Percentiles rank a stretch among this genome's conserved stretches.
These are phyloP conservation scores for Debaryomycetaceae sp. DNA, from an alignment of 1,139 yeast species.

Conservation along the genomic window DNA sequence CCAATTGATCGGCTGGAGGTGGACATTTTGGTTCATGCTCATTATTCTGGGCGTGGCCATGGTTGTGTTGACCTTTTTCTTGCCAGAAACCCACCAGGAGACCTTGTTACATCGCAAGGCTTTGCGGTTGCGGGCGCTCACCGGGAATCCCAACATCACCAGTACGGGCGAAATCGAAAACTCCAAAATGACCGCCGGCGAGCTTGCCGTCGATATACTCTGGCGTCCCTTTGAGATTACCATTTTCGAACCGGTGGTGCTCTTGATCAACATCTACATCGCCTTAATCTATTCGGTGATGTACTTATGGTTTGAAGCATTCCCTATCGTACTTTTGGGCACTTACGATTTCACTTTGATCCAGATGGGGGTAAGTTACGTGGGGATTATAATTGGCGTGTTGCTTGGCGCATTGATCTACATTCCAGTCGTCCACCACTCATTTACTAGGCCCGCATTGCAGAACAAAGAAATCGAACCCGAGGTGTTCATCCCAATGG, in stretches of 20 bases:
- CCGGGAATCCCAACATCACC: constrained; percentile 29
- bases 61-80: constrained; percentile 20
- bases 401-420: constrained; percentile 21
- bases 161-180: constrained; percentile 27
- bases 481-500: constrained; percentile 39
- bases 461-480: constrained; percentile 25
- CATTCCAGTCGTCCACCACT: constrained; percentile 17
- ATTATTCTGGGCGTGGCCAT: constrained; percentile 26
- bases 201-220: constrained; percentile 34
- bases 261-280: constrained; percentile 46
- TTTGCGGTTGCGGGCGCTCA: constrained; percentile 27
- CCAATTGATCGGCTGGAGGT: constrained; percentile 30
- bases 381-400: constrained; percentile 44
- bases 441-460: constrained; percentile 22
- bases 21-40: constrained; percentile 38
- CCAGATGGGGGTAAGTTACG: constrained; percentile 44
- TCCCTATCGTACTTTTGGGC: constrained; percentile 50
- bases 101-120: constrained; percentile 36
- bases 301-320: constrained; percentile 59
- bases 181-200: constrained; percentile 14
- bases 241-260: constrained; percentile 40
- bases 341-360: constrained; percentile 44
- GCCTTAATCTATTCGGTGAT: constrained; percentile 51
- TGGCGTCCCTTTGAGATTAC: constrained; percentile 47
- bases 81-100: constrained; percentile 33